Conservation (phyloP, 192 early-diverging fungal genomes). For the Chytriomyces sp. region DNA sequence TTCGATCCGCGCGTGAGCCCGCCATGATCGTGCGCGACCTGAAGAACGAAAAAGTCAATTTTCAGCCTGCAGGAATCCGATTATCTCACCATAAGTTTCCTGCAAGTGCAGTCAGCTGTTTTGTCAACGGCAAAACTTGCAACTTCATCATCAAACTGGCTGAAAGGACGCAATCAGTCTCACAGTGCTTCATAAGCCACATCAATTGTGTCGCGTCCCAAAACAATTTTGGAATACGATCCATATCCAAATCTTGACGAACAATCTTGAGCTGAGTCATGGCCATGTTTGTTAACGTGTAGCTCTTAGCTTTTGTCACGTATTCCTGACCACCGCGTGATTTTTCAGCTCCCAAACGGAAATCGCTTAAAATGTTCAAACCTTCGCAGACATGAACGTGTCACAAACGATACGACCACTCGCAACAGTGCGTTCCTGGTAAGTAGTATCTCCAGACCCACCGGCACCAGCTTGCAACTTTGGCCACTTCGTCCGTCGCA, state of each 20-base stretch:
- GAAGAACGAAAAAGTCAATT: background rate
- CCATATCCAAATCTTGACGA: constrained; percentile 83
- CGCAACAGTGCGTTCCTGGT: constrained; percentile 72
- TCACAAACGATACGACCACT: constrained; percentile 91
- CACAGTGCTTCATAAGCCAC: constrained; percentile 75
- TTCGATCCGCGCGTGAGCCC: constrained; percentile 89
- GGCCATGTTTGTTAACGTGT: constrained; percentile 78
- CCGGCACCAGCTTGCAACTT: constrained; percentile 79
- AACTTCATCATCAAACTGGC: constrained; percentile 85
- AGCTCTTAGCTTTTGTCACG: constrained; percentile 69
- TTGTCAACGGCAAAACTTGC: constrained; percentile 87
- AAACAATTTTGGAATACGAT: constrained; percentile 75
- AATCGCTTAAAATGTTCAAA: constrained; percentile 22
- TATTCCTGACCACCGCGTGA: constrained; percentile 3
- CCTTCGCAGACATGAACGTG: constrained; percentile 84
- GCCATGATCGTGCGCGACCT: constrained; percentile 76
- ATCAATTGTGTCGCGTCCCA: constrained; percentile 58
- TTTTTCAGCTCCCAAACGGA: background rate
- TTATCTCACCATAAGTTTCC: constrained; percentile 88
- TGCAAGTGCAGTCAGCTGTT: constrained; percentile 87
- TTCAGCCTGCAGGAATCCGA: background rate
- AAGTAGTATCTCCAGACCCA: constrained; percentile 77
- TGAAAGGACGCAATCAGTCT: constrained; percentile 80
- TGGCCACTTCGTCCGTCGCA: constrained; percentile 83
- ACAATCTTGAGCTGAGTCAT: constrained; percentile 72